phyloP scores from a whole-genome alignment of 2,329 filamentous ascomycete genomes.

The Ascomycota sp. region DNA sequence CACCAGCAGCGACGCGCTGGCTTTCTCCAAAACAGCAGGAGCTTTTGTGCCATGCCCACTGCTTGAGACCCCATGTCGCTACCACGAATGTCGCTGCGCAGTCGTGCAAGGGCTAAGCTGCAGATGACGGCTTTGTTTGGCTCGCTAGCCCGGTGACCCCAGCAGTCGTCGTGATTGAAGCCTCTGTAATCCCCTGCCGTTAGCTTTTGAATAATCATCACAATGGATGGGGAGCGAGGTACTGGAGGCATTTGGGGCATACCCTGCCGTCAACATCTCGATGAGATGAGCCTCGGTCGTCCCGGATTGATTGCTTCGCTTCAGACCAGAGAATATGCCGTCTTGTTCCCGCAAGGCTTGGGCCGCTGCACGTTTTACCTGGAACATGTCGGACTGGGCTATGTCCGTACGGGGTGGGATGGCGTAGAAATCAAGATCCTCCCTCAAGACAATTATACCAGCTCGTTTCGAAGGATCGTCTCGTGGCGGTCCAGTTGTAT shows the following conservation, averaged over 20 bases:
- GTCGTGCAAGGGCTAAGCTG: slow-evolving; percentile 74
- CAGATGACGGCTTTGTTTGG: slow-evolving; percentile 97
- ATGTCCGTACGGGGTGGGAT: slow-evolving; percentile 78
- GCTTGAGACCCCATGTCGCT: slow-evolving; percentile 52
- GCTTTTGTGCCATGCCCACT: slow-evolving; percentile 94
- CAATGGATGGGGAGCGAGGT: too few species aligned
- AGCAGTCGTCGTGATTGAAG: slow-evolving; percentile 84
- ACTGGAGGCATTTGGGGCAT: slow-evolving; percentile 12
- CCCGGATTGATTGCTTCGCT: slow-evolving; percentile 84
- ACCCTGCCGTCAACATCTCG: slow-evolving; percentile 98
- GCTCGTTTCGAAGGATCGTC: slow-evolving; percentile 74
- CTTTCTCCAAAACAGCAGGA: slow-evolving; percentile 94
- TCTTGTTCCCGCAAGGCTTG: slow-evolving; percentile 69
- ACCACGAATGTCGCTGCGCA: slow-evolving; percentile 79
- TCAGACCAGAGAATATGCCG: slow-evolving; percentile 86
- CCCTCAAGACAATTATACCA: slow-evolving; percentile 86
- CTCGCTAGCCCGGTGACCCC: slow-evolving; percentile 93
- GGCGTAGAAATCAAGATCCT: slow-evolving; percentile 92
- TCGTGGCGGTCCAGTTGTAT: slow-evolving; percentile 39
- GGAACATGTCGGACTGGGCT: slow-evolving; percentile 72
- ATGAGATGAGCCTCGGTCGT: slow-evolving; percentile 96
- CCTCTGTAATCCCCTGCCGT: slow-evolving; percentile 32
- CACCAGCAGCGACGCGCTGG: slow-evolving; percentile 94
- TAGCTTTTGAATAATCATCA: not conserved
- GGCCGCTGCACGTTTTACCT: slow-evolving; percentile 81